These are phyloP conservation scores for Plasmodiophora brassicae DNA, from an alignment of 208 protist genomes.

Conservation along the genomic window DNA sequence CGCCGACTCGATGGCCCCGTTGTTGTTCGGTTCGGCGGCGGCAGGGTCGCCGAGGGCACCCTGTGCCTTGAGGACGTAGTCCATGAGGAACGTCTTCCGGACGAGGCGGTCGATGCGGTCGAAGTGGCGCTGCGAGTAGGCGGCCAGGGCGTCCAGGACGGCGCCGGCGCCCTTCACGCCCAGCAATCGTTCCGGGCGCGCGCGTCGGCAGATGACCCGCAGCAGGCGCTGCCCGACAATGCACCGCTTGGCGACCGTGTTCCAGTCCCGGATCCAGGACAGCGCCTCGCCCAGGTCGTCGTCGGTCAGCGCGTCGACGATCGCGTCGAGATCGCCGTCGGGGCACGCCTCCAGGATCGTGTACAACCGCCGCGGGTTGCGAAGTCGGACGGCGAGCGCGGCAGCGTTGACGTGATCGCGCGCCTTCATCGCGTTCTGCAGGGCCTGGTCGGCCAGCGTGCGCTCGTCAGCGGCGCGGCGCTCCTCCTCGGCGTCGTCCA, in stretches of 20 bases:
- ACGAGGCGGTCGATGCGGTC: conserved; percentile 23
- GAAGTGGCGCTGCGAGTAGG: conserved; percentile 39
- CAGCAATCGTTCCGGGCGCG: background rate
- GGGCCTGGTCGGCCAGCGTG: background rate
- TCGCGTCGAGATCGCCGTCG: background rate
- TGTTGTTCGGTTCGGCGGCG: no score
- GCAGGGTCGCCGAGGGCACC: no score
- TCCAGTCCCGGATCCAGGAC: conserved; percentile 19
- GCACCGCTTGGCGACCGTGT: background rate
- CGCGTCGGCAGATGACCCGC: background rate
- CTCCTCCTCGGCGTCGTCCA: conserved; percentile 31
- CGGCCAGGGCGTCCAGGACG: conserved; percentile 16
- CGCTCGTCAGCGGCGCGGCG: background rate
- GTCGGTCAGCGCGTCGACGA: background rate
- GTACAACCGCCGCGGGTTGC: background rate
- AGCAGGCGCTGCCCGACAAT: background rate
- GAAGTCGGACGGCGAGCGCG: background rate
- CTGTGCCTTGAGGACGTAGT: conserved; percentile 38
- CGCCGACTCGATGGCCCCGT: no score
- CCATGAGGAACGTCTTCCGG: conserved; percentile 34
- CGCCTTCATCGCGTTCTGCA: background rate
- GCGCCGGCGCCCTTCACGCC: background rate
- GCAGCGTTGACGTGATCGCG: background rate
- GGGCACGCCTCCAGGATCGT: background rate
- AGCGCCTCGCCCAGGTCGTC: background rate